These are phyloP conservation scores for Pichia sp. DNA, from an alignment of 1,139 yeast genomes.

Conservation along the genomic window DNA sequence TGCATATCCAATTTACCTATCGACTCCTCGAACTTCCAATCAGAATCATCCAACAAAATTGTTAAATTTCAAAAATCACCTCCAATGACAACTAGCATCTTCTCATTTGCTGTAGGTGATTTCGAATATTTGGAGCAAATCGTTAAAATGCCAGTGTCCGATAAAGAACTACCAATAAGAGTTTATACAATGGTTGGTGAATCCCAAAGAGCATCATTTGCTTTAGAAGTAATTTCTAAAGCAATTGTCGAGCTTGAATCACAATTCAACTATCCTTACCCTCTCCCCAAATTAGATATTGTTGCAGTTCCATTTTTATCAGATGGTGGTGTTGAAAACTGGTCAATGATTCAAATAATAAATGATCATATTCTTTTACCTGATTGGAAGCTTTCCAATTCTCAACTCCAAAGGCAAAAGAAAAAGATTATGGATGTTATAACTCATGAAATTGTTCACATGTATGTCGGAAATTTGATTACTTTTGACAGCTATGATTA, in stretches of 20 bases:
- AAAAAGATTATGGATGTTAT: constrained; percentile 44
- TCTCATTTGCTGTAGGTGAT: constrained; percentile 63
- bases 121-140: constrained; percentile 42
- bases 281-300: constrained; percentile 56
- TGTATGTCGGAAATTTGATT: constrained; percentile 66
- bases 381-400: constrained; percentile 23
- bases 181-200: constrained; percentile 53
- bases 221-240: constrained; percentile 40
- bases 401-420: constrained; percentile 17
- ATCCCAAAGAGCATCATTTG: constrained; percentile 36
- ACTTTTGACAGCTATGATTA: constrained; percentile 61
- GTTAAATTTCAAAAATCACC: constrained; percentile 47
- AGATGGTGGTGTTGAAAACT: constrained; percentile 77
- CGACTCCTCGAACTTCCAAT: constrained; percentile 16
- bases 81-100: constrained; percentile 51
- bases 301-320: constrained; percentile 60
- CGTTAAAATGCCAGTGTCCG: constrained; percentile 19
- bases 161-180: constrained; percentile 36
- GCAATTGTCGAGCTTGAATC: constrained; percentile 40
- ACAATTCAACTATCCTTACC: constrained; percentile 40
- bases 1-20: constrained; percentile 44
- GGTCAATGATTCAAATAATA: constrained; percentile 59
- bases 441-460: constrained; percentile 68
- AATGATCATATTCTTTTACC: constrained; percentile 43
- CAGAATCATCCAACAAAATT: constrained; percentile 26